Evolutionary conservation across 306 rosid species (phyloP), one percentile per base, ranked within the genome.

Genomic region (Pterocarpus macrocarpus): DNA sequence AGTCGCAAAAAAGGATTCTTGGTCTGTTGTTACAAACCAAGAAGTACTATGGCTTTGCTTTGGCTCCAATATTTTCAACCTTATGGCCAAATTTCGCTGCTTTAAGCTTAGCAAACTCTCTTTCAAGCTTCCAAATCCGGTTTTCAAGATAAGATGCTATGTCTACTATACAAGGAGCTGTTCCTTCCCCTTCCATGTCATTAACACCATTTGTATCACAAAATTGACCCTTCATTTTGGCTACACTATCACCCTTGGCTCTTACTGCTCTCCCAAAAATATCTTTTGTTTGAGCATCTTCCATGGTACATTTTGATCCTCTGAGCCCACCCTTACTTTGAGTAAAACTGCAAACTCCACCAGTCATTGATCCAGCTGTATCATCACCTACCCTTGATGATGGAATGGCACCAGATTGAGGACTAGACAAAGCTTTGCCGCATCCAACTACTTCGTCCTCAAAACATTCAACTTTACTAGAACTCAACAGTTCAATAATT

Each of bases 41-140:
- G 34, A 34, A 44, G 30, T 9, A 41, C 38, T 68, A 28, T 57
- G 76, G 16, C 15, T 22, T 33, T 47, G 53, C 53, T 8, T 65
- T 65, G 73, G 56, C 30, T 50, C 43, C 28, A 17, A 22, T 17
- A 2, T 7, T 39, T 32, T 39, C 39, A 3, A 3, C 5, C 8
- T 50, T 50, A 2, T 0, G 28, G 14, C n/a, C 32, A 82, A 3
- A 69, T 35, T 34, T 64, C 2, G 36, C 82, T 59, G 32, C 73
- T 82, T 76, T 69, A 5, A 82, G 78, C 69, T 50, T 17, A n/a
- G 61, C 59, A 30, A 45, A n/a, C 16, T 22, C 13, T 28, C 34
- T 69, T 78, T 76, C 78, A 69, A 82, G 78, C 49, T 59, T 9
- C 34, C 15, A 12, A 50, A 76, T 32, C 53, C 69, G 58, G 66